phyloP scores from a whole-genome alignment of 75 land plant genomes.

The Chamaecyparis obtusa region DNA sequence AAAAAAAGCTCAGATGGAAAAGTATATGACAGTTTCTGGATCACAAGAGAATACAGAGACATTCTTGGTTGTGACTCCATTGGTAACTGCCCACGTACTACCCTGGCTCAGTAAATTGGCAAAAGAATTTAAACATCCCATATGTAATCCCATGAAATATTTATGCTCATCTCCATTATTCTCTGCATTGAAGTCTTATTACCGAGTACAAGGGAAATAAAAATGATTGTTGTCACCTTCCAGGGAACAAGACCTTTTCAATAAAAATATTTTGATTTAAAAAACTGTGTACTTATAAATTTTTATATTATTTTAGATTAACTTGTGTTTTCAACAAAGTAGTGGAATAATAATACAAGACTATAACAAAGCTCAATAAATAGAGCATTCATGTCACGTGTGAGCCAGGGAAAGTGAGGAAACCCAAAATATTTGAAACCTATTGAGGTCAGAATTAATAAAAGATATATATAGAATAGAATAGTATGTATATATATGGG shows the following conservation, averaged over 20 bases:
- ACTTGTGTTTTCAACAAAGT: no score
- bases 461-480: no score
- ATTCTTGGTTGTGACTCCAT: slow-evolving; percentile 62
- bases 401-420: no score
- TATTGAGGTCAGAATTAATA: no score
- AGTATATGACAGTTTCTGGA: slow-evolving; percentile 75
- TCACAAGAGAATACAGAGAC: slow-evolving; percentile 70
- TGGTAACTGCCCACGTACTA: slow-evolving; percentile 46
- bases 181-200: neutral
- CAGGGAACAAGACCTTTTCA: neutral
- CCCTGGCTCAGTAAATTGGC: slow-evolving; percentile 34
- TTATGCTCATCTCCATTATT: neutral
- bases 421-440: no score
- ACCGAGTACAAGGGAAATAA: neutral
- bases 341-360: no score
- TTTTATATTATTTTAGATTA: no score
- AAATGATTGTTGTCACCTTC: neutral
- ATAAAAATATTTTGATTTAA: no score
- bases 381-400: no score
- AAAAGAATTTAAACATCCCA: neutral
- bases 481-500: no score
- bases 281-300: no score
- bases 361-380: no score
- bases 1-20: slow-evolving; percentile 74
- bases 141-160: neutral